Percentiles rank a stretch among this genome's conserved stretches.
Evolutionary conservation across 169 alveolate genomes (phyloP).

Genomic region (Cyclospora cayetanensis): DNA sequence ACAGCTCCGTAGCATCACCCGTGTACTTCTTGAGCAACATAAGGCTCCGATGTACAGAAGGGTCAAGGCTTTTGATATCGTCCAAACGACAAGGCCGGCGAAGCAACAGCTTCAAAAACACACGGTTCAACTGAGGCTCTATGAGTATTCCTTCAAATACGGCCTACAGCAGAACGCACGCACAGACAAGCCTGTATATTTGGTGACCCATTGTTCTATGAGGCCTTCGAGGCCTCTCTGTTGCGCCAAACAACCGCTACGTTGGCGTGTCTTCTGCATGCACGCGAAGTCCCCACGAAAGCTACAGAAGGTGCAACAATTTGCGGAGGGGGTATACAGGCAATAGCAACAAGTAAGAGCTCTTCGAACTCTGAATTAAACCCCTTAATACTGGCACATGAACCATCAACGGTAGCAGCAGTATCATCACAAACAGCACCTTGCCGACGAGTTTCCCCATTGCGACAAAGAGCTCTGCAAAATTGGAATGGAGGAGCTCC

Average conservation of each 20-base stretch:
- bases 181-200: too few species aligned
- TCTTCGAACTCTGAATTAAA: neutral
- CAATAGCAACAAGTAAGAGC: neutral
- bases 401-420: neutral
- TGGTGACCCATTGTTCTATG: too few species aligned
- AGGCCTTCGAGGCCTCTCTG: too few species aligned
- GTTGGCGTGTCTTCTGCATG: neutral
- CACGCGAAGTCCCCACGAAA: neutral
- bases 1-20: conserved; percentile 77
- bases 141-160: conserved; percentile 91
- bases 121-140: conserved; percentile 90
- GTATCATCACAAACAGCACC: conserved; percentile 3
- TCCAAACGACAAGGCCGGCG: conserved; percentile 85
- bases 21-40: conserved; percentile 41
- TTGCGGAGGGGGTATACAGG: neutral
- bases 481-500: conserved; percentile 75
- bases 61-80: conserved; percentile 86
- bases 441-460: conserved; percentile 91
- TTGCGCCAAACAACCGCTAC: neutral
- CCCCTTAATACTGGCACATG: neutral
- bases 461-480: conserved; percentile 78
- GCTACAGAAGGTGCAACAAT: neutral
- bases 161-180: conserved; percentile 83
- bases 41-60: conserved; percentile 65
- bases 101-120: conserved; percentile 87